Evolutionary conservation across 2,329 filamentous ascomycete genomes (phyloP), one percentile per base, ranked within the genome.

Genomic region (Mollisia scopiformis): DNA sequence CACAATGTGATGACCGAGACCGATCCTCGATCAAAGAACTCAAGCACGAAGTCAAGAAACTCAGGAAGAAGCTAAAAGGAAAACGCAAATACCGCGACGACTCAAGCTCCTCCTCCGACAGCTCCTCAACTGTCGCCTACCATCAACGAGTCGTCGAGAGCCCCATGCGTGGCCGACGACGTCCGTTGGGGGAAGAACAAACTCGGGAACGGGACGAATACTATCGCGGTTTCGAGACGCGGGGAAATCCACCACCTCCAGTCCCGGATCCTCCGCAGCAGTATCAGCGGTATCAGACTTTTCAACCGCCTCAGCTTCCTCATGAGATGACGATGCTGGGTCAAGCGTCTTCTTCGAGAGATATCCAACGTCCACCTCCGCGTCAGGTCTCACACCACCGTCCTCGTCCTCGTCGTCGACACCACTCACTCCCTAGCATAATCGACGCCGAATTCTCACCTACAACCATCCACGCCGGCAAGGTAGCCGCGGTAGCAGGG

Each of bases 401-500:
- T 14, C 16, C 11, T 14, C 31, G 31, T 10, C 5, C n/a, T n/a
- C 6, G 39, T 4, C 39, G 28, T 16, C 43, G 43, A 2, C 23
- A 47, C 14, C 43, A 47, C 5, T 47, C 43, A 4, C 14, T 47
- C 14, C 43, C 43, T 27, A 13, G 10, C n/a, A 47, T 27, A 47
- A 13, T 47, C 4, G 23, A 27, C 6, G 21, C 25, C 2, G 43
- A 43, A 8, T 10, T 58, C 37, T 47, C 30, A 3, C 23, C 28
- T 8, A 59, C 63, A 23, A 67, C 68, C 8, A 57, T 66, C 1
- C 69, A 72, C 11, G 68, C 64, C 1, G 69, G 68, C 16, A 68
- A 71, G 53, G 66, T 68, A 6, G 61, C 58, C 25, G 63, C 69
- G 5, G 62, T 71, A 5, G 74, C 75, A 1, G 71, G 78, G 49